Conservation (phyloP, 2,329 filamentous ascomycete genomes). For the Hymenoscyphus infarciens region DNA sequence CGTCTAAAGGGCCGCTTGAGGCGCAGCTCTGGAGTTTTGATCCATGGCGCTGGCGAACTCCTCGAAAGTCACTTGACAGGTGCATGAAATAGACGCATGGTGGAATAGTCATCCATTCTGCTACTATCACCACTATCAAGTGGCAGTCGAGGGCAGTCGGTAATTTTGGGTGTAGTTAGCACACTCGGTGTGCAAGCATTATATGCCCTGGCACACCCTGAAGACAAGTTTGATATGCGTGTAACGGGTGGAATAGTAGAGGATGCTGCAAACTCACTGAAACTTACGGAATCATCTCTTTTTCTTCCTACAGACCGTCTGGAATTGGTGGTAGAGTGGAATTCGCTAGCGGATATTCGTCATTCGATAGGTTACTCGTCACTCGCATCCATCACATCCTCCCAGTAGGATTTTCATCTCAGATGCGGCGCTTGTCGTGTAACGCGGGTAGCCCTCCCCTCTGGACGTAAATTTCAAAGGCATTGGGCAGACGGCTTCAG, state of each 20-base stretch:
- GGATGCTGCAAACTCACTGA: not conserved
- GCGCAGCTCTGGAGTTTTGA: constrained; percentile 7
- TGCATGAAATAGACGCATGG: constrained; percentile 7
- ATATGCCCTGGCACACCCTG: no score
- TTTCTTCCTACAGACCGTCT: not conserved
- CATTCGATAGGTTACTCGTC: not conserved
- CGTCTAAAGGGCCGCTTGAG: constrained; percentile 7
- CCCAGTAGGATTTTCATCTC: not conserved
- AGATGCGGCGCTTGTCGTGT: constrained; percentile 1
- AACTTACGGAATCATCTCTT: not conserved
- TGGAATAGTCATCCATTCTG: constrained; percentile 8
- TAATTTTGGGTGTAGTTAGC: not conserved
- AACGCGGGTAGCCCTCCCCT: not conserved
- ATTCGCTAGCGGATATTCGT: not conserved
- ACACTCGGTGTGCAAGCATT: constrained; percentile 8
- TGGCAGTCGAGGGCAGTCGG: not conserved
- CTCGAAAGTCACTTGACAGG: constrained; percentile 8
- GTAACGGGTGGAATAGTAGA: no score
- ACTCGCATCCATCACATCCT: not conserved
- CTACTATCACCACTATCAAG: not conserved
- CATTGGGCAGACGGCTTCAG: not conserved
- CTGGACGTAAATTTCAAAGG: not conserved
- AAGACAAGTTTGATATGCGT: no score
- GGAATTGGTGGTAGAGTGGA: not conserved
- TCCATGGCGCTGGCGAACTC: not conserved